These are phyloP conservation scores for Ophidiomyces ophidiicola DNA, from an alignment of 2,329 filamentous ascomycete genomes.

Conservation along the genomic window DNA sequence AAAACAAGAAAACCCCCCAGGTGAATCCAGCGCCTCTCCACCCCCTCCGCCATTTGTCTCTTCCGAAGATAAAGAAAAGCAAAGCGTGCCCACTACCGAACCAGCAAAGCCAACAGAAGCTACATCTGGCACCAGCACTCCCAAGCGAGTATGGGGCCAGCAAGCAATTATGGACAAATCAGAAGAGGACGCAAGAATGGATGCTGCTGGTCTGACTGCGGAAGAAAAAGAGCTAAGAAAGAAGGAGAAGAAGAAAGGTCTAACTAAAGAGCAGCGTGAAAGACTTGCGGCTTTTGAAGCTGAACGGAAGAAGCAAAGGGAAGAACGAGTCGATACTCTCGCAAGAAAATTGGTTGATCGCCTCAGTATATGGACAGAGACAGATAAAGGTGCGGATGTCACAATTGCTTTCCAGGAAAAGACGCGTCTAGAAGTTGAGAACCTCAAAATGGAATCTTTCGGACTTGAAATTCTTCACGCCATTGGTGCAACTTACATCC, in stretches of 20 bases:
- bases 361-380: slow-evolving; percentile 92
- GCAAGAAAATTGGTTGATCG: slow-evolving; percentile 76
- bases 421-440: slow-evolving; percentile 87
- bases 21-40: slow-evolving; percentile 3
- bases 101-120: slow-evolving; percentile 14
- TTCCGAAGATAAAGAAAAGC: slow-evolving; percentile 15
- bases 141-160: slow-evolving; percentile 54
- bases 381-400: slow-evolving; percentile 74
- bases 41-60: slow-evolving; percentile 12
- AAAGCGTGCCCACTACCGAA: neutral
- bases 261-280: slow-evolving; percentile 86
- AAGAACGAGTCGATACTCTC: slow-evolving; percentile 80
- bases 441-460: slow-evolving; percentile 98
- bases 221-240: slow-evolving; percentile 65
- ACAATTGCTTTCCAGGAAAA: slow-evolving; percentile 87
- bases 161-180: slow-evolving; percentile 80
- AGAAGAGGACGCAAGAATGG: slow-evolving; percentile 59
- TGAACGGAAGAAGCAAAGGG: slow-evolving; percentile 69
- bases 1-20: slow-evolving; percentile 4
- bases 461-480: slow-evolving; percentile 92
- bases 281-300: slow-evolving; percentile 78
- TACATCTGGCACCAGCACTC: slow-evolving; percentile 35
- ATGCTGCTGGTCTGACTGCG: slow-evolving; percentile 52
- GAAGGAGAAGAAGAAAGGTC: slow-evolving; percentile 73
- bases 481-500: slow-evolving; percentile 79